Evolutionary conservation across 2,329 filamentous ascomycete species (phyloP), one percentile per base, ranked within the genome.

Genomic region (Trichoderma cornu-damae): DNA sequence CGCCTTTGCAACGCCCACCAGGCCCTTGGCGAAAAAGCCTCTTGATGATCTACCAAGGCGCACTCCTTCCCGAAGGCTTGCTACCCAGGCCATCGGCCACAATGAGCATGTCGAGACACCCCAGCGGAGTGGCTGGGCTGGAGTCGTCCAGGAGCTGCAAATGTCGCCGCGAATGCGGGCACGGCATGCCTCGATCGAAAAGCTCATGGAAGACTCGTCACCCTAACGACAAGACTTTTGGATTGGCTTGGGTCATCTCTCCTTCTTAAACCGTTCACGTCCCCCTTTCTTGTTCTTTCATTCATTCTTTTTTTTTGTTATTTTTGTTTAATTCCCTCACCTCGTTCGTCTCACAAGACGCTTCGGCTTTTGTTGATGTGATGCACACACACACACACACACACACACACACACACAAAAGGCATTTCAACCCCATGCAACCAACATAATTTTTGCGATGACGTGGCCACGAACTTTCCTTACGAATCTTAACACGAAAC

Each of bases 71-170:
- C 75, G 81, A 54, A 74, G 80, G 58, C 65, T 85, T 47, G 79
- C 79, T 5, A 82, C 79, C 1, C 78, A 79, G 62, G 72, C 79
- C 6, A 77, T 82, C 60, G 78, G 80, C 7, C 78, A 81, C 61
- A 75, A 74, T 61, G 77, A 81, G 50, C 73, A 74, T 43, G 70
- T 76, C 32, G 73, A 73, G 43, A 71, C 72, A 37, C 72, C 72
- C 18, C 80, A 82, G 51, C 77, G 78, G 54, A 72, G 73, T 60
- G 82, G 82, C 24, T 87, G 84, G 84, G 79, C 80, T 18, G 82
- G 82, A 24, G 83, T 87, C 5, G 80, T 87, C 20, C 74, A 81
- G 54, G 84, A 87, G 64, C 71, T 87, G 49, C 83, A 86, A 67
- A 79, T 72, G 56, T 84, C 81, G 22, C 84, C 83, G 2, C 69